Conservation (phyloP, 106 monocot species). For the Dendrobium chrysotoxum region DNA sequence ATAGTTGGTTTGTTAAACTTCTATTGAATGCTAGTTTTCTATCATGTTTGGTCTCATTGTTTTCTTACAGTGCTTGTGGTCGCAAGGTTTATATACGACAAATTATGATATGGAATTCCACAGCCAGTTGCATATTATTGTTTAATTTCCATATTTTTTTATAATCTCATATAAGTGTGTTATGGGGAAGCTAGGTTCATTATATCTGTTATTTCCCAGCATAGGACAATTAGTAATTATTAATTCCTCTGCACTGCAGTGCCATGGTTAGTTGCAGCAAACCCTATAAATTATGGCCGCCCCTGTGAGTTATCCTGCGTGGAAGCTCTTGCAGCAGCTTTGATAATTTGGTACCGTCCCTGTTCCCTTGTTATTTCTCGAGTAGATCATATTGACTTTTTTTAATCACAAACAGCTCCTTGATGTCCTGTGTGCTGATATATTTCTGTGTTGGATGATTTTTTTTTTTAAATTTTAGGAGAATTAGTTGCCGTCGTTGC, state of each 20-base stretch:
- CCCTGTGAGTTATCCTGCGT: conserved; percentile 96
- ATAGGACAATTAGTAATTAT: background rate
- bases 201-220: background rate
- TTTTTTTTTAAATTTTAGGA: background rate
- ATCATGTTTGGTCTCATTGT: background rate
- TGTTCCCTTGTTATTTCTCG: background rate
- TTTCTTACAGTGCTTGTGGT: background rate
- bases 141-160: background rate
- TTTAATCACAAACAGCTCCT: conserved; percentile 1
- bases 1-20: background rate
- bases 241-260: conserved; percentile 39
- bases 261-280: conserved; percentile 99
- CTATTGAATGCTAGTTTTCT: background rate
- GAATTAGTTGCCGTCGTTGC: background rate
- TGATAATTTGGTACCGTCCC: conserved; percentile 78
- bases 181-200: background rate
- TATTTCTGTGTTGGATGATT: background rate
- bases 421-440: conserved; percentile 2
- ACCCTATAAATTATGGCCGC: conserved; percentile 92
- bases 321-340: conserved; percentile 92
- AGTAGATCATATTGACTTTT: background rate
- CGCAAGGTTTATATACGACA: background rate
- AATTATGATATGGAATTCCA: conserved; percentile 4
- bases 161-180: background rate
- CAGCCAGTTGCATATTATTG: background rate